Evolutionary conservation across 345 rosid species (phyloP), one percentile per base, ranked within the genome.

Genomic region (Geranium rotundifolium): DNA sequence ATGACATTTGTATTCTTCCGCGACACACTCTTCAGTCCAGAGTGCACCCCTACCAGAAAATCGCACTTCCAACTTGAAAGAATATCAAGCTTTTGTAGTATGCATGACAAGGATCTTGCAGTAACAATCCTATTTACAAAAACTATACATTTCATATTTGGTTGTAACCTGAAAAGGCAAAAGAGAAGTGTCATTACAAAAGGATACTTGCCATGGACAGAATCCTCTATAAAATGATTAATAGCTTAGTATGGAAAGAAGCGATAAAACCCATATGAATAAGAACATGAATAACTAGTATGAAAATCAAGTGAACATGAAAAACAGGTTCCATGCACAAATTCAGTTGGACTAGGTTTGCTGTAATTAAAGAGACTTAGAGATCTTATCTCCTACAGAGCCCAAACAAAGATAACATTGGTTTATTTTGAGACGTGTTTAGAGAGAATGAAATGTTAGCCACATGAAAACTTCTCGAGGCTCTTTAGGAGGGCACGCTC

Each of bases 81-180:
- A 64, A 82, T 62, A 71, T 77, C 72, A 60, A 85, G 78, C 27
- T 76, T 85, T 74, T 85, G 87, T 54, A 91, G 81, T 67, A 91
- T 64, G 75, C 70, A 78, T 60, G 95, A 76, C 74, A 91, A 70
- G 58, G 89, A 73, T 78, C 90, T 85, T 13, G 98, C 98, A 67
- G 79, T 85, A 61, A 87, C 76, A 67, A 91, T 85, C 82, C 98
- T 88, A 75, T 85, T 87, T 65, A 89, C 98, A 77, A 91, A 91
- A 66, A 91, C 71, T 80, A 91, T 85, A 71, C 95, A 84, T 75
- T 91, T 91, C 85, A 81, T 80, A 69, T 87, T 70, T 62, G 84
- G 85, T 67, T 77, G 95, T 60, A 81, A 72, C 84, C 96, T 91
- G 95, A 59, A 79, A 79, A 65, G 52, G 12, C 58, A 63, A 67